Percentiles rank a stretch among this genome's conserved stretches.
These are phyloP conservation scores for Colletotrichum australisinense DNA, from an alignment of 2,329 filamentous ascomycete species.

Conservation along the genomic window DNA sequence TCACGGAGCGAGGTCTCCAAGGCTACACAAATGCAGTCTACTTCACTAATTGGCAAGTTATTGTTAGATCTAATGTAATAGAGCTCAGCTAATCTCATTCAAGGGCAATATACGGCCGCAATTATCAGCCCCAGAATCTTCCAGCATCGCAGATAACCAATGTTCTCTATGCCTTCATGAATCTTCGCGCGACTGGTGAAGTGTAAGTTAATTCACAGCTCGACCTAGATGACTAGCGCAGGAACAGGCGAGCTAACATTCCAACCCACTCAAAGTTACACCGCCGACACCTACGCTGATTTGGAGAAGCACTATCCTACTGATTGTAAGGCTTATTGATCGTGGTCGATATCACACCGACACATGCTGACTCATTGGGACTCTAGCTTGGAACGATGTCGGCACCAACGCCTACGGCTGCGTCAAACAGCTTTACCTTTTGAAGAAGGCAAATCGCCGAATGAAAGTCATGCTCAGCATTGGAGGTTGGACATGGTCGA, in stretches of 20 bases:
- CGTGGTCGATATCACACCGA: fast-evolving
- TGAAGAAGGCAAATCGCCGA: conserved; percentile 81
- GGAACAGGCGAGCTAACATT: background rate
- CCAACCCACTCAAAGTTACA: conserved; percentile 52
- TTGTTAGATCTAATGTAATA: conserved; percentile 1
- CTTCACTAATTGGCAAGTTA: conserved; percentile 60
- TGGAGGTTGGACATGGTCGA: conserved; percentile 83
- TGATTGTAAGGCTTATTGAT: conserved; percentile 64
- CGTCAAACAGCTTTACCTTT: conserved; percentile 79
- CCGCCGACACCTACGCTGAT: conserved; percentile 78
- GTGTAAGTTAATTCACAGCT: conserved; percentile 60
- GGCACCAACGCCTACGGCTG: conserved; percentile 77
- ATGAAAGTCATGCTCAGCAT: conserved; percentile 83
- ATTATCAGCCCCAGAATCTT: conserved; percentile 78
- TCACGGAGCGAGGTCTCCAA: background rate
- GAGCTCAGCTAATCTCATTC: background rate
- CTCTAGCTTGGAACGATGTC: conserved; percentile 25
- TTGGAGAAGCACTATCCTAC: conserved; percentile 76
- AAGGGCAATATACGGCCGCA: conserved; percentile 79
- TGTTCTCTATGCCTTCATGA: conserved; percentile 85
- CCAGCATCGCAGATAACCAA: conserved; percentile 79
- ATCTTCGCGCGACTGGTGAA: conserved; percentile 76
- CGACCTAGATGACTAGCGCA: background rate
- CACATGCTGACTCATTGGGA: background rate
- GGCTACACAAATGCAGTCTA: conserved; percentile 58